Conservation (phyloP, 164 flowering plant genomes). For the Chloranthus sessilifolius region DNA sequence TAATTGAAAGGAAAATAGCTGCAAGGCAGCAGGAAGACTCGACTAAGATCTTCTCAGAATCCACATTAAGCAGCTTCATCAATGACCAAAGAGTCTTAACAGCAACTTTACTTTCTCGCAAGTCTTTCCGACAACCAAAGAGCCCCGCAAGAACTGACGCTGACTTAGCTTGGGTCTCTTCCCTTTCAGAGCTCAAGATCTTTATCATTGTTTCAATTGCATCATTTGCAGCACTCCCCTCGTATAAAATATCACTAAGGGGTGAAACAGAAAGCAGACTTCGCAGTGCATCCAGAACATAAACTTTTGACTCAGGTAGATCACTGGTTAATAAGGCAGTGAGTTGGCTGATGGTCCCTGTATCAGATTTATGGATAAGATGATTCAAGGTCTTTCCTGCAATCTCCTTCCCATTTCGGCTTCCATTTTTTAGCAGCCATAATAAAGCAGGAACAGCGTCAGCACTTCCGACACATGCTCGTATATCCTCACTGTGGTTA, state of each 20-base stretch:
- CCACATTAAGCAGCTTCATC: slow-evolving; percentile 60
- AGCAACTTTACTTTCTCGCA: slow-evolving; percentile 80
- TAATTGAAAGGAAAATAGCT: slow-evolving; percentile 83
- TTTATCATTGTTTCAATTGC: slow-evolving; percentile 86
- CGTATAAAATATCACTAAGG: slow-evolving; percentile 60
- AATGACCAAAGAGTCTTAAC: slow-evolving; percentile 59
- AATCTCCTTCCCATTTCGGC: slow-evolving; percentile 66
- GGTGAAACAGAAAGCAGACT: slow-evolving; percentile 84
- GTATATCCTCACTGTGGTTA: slow-evolving; percentile 84
- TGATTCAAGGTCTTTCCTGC: slow-evolving; percentile 75
- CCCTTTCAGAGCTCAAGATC: slow-evolving; percentile 59
- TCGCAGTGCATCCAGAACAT: slow-evolving; percentile 79
- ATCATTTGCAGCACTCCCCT: slow-evolving; percentile 92
- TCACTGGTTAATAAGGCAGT: slow-evolving; percentile 70
- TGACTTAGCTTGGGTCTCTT: slow-evolving; percentile 89
- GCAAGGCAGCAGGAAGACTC: slow-evolving; percentile 80
- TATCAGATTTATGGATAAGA: slow-evolving; percentile 74
- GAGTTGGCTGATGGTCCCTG: slow-evolving; percentile 76
- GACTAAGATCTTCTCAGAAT: slow-evolving; percentile 56
- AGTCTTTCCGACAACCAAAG: slow-evolving; percentile 66
- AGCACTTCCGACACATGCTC: slow-evolving; percentile 89
- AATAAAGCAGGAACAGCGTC: slow-evolving; percentile 85
- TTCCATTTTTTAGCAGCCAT: slow-evolving; percentile 78
- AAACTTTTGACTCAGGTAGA: slow-evolving; percentile 70
- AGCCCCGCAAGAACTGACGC: slow-evolving; percentile 77